Evolutionary conservation across 176 grass and related monocot genomes (phyloP).

Genomic region (Phragmites australis): DNA sequence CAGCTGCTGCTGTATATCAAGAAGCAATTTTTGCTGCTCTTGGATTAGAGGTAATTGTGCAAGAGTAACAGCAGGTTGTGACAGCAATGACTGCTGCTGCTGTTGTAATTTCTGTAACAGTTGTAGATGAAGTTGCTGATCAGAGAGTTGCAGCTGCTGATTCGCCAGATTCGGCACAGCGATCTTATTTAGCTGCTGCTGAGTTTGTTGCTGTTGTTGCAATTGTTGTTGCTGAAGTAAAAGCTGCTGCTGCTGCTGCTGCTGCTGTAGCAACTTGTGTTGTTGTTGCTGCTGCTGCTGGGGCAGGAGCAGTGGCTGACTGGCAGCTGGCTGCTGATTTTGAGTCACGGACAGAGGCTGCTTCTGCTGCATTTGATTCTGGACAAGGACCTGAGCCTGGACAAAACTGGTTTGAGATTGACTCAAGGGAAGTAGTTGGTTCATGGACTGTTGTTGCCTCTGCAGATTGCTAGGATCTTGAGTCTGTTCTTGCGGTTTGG

Average conservation of each 20-base stretch:
- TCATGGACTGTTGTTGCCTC: constrained; percentile 57
- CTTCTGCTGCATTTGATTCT: constrained; percentile 59
- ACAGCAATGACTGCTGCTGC: constrained; percentile 68
- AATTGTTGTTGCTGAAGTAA: constrained; percentile 58
- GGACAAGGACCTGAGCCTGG: constrained; percentile 57
- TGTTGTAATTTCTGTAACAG: constrained; percentile 66
- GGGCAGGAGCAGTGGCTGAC: constrained; percentile 20
- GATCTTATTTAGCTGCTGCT: constrained; percentile 66
- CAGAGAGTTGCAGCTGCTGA: constrained; percentile 54
- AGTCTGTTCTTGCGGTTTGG: constrained; percentile 53
- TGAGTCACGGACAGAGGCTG: constrained; percentile 39
- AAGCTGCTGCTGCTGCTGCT: constrained; percentile 46
- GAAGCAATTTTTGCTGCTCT: constrained; percentile 83
- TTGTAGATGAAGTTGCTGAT: constrained; percentile 63
- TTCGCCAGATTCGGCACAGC: constrained; percentile 51
- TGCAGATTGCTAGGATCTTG: constrained; percentile 47
- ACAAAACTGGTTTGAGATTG: constrained; percentile 50
- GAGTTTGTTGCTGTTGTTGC: constrained; percentile 49
- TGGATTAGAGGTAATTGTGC: constrained; percentile 73
- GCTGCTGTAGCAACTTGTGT: constrained; percentile 22
- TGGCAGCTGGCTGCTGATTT: constrained; percentile 41
- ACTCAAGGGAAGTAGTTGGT: constrained; percentile 51
- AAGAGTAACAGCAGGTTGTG: constrained; percentile 63
- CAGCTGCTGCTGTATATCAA: constrained; percentile 81
- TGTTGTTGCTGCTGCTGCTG: constrained; percentile 37